These are phyloP conservation scores for Encephalitozoon cuniculi DNA, from an alignment of 371 early-diverging fungal genomes.

Conservation along the genomic window DNA sequence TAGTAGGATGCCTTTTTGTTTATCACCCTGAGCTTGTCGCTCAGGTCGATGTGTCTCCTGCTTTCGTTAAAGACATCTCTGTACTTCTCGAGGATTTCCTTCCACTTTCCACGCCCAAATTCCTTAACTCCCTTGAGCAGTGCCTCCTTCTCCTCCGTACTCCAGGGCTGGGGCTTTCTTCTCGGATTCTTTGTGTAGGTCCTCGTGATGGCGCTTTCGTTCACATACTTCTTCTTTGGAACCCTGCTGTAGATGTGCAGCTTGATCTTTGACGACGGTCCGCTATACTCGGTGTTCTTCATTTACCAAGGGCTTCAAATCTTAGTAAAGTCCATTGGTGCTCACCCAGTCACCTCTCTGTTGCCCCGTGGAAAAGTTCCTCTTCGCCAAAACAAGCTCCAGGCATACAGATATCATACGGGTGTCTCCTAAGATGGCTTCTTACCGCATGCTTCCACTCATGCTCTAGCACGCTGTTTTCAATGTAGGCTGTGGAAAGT, in stretches of 20 bases:
- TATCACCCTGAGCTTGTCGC: constrained; percentile 32
- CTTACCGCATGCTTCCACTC: no score
- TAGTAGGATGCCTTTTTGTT: constrained; percentile 28
- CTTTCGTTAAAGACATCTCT: constrained; percentile 8
- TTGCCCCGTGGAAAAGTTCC: no score
- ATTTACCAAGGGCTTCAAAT: not conserved
- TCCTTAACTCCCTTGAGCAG: constrained; percentile 20
- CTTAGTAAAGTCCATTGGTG: not conserved
- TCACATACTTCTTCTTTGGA: not conserved
- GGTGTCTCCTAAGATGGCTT: no score
- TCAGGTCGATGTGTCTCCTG: constrained; percentile 32
- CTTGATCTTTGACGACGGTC: not conserved
- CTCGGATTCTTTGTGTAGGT: not conserved
- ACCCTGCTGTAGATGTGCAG: not conserved
- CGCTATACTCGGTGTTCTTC: not conserved
- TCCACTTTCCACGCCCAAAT: constrained; percentile 38
- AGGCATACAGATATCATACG: no score
- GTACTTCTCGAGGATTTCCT: constrained; percentile 19
- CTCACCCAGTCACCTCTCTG: no score
- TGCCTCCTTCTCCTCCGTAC: constrained; percentile 27
- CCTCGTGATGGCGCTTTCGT: not conserved
- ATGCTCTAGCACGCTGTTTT: no score
- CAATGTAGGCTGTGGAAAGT: no score
- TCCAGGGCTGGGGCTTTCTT: constrained; percentile 23
- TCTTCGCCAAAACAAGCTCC: no score